phyloP scores from a whole-genome alignment of 2,329 filamentous ascomycete genomes.

The Cladosporium austrohemisphaericum region DNA sequence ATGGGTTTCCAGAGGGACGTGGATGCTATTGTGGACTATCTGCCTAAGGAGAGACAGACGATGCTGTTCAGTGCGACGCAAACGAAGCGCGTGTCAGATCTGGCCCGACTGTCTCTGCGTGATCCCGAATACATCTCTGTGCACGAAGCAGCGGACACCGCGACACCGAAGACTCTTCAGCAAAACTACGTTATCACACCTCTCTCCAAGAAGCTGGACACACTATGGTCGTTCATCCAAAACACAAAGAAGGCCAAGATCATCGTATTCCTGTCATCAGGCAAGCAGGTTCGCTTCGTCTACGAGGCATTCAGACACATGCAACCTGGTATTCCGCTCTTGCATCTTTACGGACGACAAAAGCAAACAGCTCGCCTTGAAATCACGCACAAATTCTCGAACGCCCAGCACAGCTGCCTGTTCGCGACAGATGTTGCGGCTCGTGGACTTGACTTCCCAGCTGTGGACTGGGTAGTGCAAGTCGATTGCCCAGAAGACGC shows the following conservation, averaged over 20 bases:
- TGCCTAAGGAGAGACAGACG: constrained; percentile 82
- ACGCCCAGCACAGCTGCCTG: constrained; percentile 77
- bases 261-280: constrained; percentile 89
- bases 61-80: constrained; percentile 95
- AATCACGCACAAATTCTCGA: constrained; percentile 78
- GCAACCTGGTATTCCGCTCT: constrained; percentile 86
- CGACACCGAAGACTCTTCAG: constrained; percentile 78
- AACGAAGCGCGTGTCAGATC: constrained; percentile 87
- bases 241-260: constrained; percentile 91
- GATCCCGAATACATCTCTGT: constrained; percentile 95
- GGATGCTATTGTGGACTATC: constrained; percentile 87
- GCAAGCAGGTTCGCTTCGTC: constrained; percentile 93
- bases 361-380: constrained; percentile 87
- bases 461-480: constrained; percentile 98
- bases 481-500: constrained; percentile 95
- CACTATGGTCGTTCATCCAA: constrained; percentile 87
- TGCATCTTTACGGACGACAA: constrained; percentile 91
- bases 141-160: constrained; percentile 73
- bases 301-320: constrained; percentile 91
- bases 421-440: constrained; percentile 96
- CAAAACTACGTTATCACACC: constrained; percentile 90
- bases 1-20: constrained; percentile 92
- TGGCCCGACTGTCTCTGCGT: constrained; percentile 80
- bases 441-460: constrained; percentile 89
- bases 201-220: constrained; percentile 84